Conservation (phyloP, 2,329 filamentous ascomycete species). For the Hypoxylon sp. region DNA sequence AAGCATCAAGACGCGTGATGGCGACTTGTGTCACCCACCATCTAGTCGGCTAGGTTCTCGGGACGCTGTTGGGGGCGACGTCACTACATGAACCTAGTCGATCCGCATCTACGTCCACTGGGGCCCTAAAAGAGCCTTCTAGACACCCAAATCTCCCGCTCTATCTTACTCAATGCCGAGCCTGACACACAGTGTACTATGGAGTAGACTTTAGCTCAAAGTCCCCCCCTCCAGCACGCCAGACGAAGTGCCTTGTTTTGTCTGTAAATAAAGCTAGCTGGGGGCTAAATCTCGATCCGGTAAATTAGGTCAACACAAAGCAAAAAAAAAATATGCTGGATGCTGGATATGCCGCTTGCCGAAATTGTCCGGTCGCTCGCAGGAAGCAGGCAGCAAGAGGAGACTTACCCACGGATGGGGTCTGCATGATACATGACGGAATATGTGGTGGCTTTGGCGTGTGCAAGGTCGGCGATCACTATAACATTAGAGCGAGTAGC, state of each 20-base stretch:
- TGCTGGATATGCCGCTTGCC: constrained; percentile 5
- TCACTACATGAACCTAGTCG: constrained; percentile 18
- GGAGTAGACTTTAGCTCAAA: too few species aligned
- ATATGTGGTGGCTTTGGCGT: constrained; percentile 15
- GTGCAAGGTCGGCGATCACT: constrained; percentile 32
- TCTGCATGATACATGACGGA: neutral
- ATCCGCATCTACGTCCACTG: constrained; percentile 23
- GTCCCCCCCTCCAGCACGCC: constrained; percentile 1
- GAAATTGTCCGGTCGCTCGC: constrained; percentile 8
- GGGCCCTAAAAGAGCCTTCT: constrained; percentile 5
- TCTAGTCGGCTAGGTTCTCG: constrained; percentile 16
- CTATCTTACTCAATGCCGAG: constrained; percentile 7
- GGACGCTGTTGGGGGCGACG: constrained; percentile 18
- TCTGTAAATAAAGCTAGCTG: constrained; percentile 6
- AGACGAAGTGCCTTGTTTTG: constrained; percentile 20
- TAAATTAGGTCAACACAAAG: constrained; percentile 9
- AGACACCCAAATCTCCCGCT: too few species aligned
- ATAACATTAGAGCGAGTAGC: constrained; percentile 25
- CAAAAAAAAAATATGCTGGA: constrained; percentile 3
- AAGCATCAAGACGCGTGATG: constrained; percentile 16
- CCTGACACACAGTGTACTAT: too few species aligned
- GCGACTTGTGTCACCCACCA: constrained; percentile 10
- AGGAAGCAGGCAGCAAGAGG: neutral
- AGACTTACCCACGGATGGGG: neutral
- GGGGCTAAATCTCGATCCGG: constrained; percentile 16